These are phyloP conservation scores for Termitomyces eurrhizus DNA, from an alignment of 768 basidiomycete species.

Conservation along the genomic window DNA sequence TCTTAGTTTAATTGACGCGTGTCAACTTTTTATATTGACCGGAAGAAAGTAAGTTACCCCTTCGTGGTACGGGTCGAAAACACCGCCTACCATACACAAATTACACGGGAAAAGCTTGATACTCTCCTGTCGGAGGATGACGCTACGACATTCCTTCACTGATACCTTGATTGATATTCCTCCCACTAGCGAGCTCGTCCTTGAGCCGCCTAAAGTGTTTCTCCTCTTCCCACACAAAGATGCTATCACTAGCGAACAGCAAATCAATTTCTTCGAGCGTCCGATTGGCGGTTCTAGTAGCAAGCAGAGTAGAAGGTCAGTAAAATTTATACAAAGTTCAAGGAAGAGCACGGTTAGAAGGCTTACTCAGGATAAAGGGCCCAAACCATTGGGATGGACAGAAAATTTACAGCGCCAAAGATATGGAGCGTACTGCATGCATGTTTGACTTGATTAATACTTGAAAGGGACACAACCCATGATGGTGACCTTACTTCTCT, in stretches of 20 bases:
- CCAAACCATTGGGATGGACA: constrained; percentile 40
- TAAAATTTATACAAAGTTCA: background rate
- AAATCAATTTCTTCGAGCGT: constrained; percentile 44
- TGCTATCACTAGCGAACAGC: constrained; percentile 39
- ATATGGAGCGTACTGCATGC: constrained; percentile 37
- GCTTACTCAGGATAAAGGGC: constrained; percentile 41
- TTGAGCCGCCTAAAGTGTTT: constrained; percentile 34
- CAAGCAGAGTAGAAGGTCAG: background rate
- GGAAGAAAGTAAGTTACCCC: background rate
- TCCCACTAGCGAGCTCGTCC: constrained; percentile 23
- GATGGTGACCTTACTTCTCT: constrained; percentile 24
- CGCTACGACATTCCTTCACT: background rate
- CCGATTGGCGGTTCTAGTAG: constrained; percentile 30
- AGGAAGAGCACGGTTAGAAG: background rate
- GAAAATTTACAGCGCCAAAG: constrained; percentile 40
- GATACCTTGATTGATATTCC: constrained; percentile 16
- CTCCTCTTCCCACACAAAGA: constrained; percentile 43
- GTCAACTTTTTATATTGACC: background rate
- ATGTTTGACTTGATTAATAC: background rate
- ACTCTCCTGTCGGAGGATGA: background rate
- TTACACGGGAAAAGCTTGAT: background rate
- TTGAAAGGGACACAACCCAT: background rate
- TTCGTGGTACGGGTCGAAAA: no score
- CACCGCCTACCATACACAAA: background rate
- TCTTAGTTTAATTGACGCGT: background rate